These are phyloP conservation scores for Dryas integrifolia DNA, from an alignment of 331 rosid genomes.

Conservation along the genomic window DNA sequence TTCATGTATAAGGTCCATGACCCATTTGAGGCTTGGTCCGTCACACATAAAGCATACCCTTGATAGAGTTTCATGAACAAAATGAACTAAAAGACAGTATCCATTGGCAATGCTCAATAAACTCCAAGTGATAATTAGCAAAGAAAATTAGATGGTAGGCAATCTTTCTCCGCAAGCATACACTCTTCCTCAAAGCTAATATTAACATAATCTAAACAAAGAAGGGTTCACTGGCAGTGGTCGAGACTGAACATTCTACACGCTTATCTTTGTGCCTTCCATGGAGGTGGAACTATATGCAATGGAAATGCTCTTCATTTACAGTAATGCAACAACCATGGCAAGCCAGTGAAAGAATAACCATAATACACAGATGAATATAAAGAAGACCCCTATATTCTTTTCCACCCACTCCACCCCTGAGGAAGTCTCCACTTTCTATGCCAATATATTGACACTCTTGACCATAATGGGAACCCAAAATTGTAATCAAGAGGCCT, in stretches of 20 bases:
- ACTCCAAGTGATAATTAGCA: constrained; percentile 24
- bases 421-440: constrained; percentile 85
- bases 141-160: constrained; percentile 12
- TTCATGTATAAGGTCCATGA: no score
- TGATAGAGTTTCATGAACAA: background rate
- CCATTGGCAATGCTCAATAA: no score
- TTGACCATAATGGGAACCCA: constrained; percentile 89
- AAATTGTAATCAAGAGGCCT: constrained; percentile 79
- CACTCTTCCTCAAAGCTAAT: constrained; percentile 35
- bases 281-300: constrained; percentile 15
- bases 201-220: constrained; percentile 31
- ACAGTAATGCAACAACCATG: constrained; percentile 16
- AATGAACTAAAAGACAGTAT: background rate
- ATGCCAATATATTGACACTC: constrained; percentile 96
- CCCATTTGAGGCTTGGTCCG: no score
- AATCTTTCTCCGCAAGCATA: constrained; percentile 23
- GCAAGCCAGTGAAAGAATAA: constrained; percentile 43
- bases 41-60: no score
- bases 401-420: constrained; percentile 53
- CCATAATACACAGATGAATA: constrained; percentile 8
- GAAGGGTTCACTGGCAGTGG: constrained; percentile 23
- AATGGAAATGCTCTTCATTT: constrained; percentile 30
- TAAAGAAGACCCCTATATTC: constrained; percentile 23
- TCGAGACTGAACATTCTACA: constrained; percentile 25
- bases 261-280: constrained; percentile 16